A percentile compares a stretch with the other conserved stretches of the same genome.
phyloP scores from a whole-genome alignment of 495 filamentous ascomycete species.

The Amphirosellinia nigrospora region DNA sequence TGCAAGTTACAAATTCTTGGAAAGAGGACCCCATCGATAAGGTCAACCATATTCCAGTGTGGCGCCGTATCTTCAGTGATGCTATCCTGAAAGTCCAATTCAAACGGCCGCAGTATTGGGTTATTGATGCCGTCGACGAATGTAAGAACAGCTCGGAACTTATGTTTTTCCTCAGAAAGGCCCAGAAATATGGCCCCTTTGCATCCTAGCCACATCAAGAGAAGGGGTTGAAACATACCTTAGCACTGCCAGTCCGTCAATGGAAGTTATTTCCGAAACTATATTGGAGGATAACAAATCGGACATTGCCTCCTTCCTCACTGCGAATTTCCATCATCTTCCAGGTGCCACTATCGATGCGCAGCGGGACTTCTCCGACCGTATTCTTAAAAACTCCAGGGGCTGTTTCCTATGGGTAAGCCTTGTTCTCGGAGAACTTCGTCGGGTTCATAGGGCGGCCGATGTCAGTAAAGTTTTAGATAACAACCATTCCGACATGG shows the following conservation, averaged over 20 bases:
- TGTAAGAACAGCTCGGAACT: slow-evolving; percentile 19
- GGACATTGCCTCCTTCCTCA: slow-evolving; percentile 14
- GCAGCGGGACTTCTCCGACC: slow-evolving; percentile 33
- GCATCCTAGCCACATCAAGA: slow-evolving; percentile 27
- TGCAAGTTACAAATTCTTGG: slow-evolving; percentile 16
- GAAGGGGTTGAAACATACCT: slow-evolving; percentile 9
- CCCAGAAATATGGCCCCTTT: slow-evolving; percentile 28
- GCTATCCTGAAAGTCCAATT: slow-evolving; percentile 26
- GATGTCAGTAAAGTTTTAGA: slow-evolving; percentile 36
- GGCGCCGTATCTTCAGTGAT: slow-evolving; percentile 32
- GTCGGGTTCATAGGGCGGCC: slow-evolving; percentile 35
- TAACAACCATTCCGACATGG: slow-evolving; percentile 34
- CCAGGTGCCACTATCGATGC: slow-evolving; percentile 28
- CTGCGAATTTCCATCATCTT: slow-evolving; percentile 1
- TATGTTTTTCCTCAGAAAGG: slow-evolving; percentile 18
- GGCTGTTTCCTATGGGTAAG: slow-evolving; percentile 45
- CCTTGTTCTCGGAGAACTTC: slow-evolving; percentile 41
- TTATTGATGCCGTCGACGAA: slow-evolving; percentile 38
- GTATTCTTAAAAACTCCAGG: slow-evolving; percentile 39
- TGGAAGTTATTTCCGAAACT: slow-evolving; percentile 28
- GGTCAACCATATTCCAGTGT: slow-evolving; percentile 28
- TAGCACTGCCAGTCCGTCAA: slow-evolving; percentile 16
- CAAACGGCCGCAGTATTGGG: slow-evolving; percentile 31
- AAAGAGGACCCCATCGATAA: slow-evolving; percentile 26
- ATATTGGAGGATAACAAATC: slow-evolving; percentile 6